These are phyloP conservation scores for Metschnikowia corniflorae DNA, from an alignment of 805 yeast genomes.

Conservation along the genomic window DNA sequence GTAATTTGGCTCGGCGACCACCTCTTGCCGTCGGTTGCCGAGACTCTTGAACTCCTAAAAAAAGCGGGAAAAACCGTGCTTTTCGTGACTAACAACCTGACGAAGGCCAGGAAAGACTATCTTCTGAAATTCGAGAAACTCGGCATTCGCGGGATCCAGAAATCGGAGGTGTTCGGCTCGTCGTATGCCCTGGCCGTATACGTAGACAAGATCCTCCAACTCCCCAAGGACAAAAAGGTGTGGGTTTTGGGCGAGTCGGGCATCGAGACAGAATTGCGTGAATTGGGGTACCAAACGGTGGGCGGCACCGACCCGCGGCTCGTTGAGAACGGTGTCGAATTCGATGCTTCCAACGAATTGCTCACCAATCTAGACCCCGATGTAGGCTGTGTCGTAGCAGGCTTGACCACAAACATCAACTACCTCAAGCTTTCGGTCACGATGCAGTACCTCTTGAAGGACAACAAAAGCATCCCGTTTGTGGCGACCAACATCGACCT, in stretches of 20 bases:
- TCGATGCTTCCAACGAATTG: constrained; percentile 54
- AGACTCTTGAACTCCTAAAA: constrained; percentile 64
- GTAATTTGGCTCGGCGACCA: constrained; percentile 91
- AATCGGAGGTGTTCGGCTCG: constrained; percentile 82
- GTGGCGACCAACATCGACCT: constrained; percentile 94
- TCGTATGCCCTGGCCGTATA: constrained; percentile 91
- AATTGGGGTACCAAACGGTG: constrained; percentile 67
- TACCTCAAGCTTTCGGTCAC: constrained; percentile 80
- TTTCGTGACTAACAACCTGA: constrained; percentile 94
- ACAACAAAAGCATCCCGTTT: constrained; percentile 57
- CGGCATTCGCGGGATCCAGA: constrained; percentile 46
- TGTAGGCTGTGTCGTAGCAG: constrained; percentile 89
- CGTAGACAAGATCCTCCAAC: constrained; percentile 66
- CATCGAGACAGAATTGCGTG: constrained; percentile 70
- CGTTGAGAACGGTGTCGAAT: constrained; percentile 40
- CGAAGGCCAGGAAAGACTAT: constrained; percentile 80
- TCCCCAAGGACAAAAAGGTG: constrained; percentile 73
- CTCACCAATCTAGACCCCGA: constrained; percentile 58
- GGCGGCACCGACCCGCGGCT: constrained; percentile 81
- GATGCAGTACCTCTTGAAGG: constrained; percentile 69
- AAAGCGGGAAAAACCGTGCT: constrained; percentile 59
- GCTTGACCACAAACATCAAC: constrained; percentile 72
- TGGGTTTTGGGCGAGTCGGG: constrained; percentile 91
- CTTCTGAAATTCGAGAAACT: constrained; percentile 64
- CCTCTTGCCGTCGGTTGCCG: constrained; percentile 71